Evolutionary conservation across 2,329 filamentous ascomycete genomes (phyloP).

Genomic region (Geoglossum cookeanum): DNA sequence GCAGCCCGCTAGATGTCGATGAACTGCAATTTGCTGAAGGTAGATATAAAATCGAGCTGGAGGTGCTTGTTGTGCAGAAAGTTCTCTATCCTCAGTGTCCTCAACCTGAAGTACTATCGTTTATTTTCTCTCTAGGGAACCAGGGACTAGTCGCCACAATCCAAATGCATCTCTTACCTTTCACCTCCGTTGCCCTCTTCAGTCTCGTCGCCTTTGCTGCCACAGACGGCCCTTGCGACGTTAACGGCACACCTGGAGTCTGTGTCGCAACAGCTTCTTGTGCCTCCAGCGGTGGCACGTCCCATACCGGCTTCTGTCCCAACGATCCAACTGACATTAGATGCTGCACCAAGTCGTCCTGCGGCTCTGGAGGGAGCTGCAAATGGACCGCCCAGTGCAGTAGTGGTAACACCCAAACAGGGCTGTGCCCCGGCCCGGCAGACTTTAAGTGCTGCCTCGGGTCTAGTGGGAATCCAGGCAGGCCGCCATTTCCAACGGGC

Average conservation of each 20-base stretch:
- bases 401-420: constrained; percentile 7
- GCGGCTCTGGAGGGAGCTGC: constrained; percentile 21
- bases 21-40: too few relatives aligned
- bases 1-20: too few relatives aligned
- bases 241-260: constrained; percentile 14
- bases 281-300: constrained; percentile 20
- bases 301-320: constrained; percentile 22
- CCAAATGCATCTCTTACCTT: too few relatives aligned
- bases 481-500: constrained; percentile 8
- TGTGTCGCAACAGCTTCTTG: constrained; percentile 23
- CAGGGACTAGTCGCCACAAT: too few relatives aligned
- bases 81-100: too few relatives aligned
- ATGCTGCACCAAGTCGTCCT: constrained; percentile 25
- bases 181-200: too few relatives aligned
- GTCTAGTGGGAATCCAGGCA: constrained; percentile 5
- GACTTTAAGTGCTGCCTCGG: constrained; percentile 13
- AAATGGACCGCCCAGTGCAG: constrained; percentile 22
- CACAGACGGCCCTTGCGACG: constrained; percentile 9
- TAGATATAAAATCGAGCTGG: too few relatives aligned
- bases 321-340: constrained; percentile 20
- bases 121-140: too few relatives aligned
- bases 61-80: too few relatives aligned
- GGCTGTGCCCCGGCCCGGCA: constrained; percentile 12
- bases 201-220: too few relatives aligned
- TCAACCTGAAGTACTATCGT: too few relatives aligned